Base-by-base conservation (phyloP, 257 asterid species). In the Salvia splendens region DNA sequence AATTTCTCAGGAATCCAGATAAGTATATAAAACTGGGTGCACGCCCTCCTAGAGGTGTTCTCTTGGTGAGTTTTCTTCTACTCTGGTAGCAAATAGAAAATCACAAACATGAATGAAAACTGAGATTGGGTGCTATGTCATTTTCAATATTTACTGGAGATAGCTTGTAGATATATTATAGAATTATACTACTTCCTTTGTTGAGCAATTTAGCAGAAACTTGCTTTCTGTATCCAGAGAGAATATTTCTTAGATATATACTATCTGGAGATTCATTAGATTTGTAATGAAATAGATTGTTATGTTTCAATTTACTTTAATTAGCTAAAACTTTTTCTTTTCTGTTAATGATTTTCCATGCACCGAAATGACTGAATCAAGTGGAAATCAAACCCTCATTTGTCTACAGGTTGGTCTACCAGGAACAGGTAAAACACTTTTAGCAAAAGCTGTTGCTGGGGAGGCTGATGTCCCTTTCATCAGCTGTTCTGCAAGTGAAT, bases 21-120 rank as follows among this genome's bases (percentile, higher is more conserved):
- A 87, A 79, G 79, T 94, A 91, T 71, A 52, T 75, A 70, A 80
- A 84, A 78, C 96, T 94, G 77, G 99, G 98, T 75, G 98, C 99
- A 47, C 97, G 99, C 62, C 99, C 99, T 66, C 99, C 99, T 48
- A 89, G 99, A 79, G 99, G 99, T 70, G 96, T 94, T 75, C 93
- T 94, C 47, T 78, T 94, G 99, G 99, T 94, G 77, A 85, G 92
- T 77, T 73, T n/a, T 52, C 50, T 79, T 61, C 61, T 69, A 62
- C 68, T 12, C 20, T 16, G 61, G 61, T 69, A 46, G 50, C 42
- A 43, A 9, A 35, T 15, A 14, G n/a, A 73, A 15, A 32, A 40
- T 12, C 20, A 16, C 28, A 65, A 75, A 48, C 67, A 65, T 72
- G 61, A 45, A 62, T 43, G 65, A 36, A 46, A 49, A 70, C 38